Conservation (phyloP, 805 yeast species). For the Saccharomycopsis synnaedendra region DNA sequence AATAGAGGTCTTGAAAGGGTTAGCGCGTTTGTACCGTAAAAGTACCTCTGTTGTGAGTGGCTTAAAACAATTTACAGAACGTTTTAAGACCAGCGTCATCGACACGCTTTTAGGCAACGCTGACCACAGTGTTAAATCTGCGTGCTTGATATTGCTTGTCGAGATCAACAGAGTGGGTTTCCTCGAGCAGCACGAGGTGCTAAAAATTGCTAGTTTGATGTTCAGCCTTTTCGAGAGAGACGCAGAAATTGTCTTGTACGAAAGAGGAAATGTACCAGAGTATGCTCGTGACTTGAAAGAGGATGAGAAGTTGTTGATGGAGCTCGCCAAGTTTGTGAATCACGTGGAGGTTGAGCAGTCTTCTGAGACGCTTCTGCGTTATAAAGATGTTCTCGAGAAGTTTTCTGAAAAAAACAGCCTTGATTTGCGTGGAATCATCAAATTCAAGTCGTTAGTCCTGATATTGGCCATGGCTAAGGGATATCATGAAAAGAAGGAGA, state of each 20-base stretch:
- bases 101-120: conserved; percentile 49
- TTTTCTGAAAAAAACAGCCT: conserved; percentile 16
- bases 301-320: conserved; percentile 25
- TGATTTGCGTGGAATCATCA: conserved; percentile 22
- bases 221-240: conserved; percentile 22
- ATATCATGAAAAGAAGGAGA: conserved; percentile 1
- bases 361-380: conserved; percentile 27
- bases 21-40: conserved; percentile 36
- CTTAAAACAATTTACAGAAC: conserved; percentile 66
- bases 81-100: conserved; percentile 54
- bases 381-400: conserved; percentile 23
- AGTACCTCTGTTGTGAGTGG: conserved; percentile 40
- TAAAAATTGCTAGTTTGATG: conserved; percentile 32
- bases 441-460: conserved; percentile 20
- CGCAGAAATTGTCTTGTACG: conserved; percentile 24
- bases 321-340: conserved; percentile 45
- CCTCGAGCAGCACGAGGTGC: conserved; percentile 46
- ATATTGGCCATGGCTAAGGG: conserved; percentile 21
- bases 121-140: conserved; percentile 41
- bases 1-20: conserved; percentile 45
- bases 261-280: conserved; percentile 12
- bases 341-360: conserved; percentile 30
- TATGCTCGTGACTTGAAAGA: conserved; percentile 17
- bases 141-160: conserved; percentile 39
- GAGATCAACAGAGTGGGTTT: conserved; percentile 52